Evolutionary conservation across 306 rosid genomes (phyloP).

Genomic region (Dalbergia oliveri): DNA sequence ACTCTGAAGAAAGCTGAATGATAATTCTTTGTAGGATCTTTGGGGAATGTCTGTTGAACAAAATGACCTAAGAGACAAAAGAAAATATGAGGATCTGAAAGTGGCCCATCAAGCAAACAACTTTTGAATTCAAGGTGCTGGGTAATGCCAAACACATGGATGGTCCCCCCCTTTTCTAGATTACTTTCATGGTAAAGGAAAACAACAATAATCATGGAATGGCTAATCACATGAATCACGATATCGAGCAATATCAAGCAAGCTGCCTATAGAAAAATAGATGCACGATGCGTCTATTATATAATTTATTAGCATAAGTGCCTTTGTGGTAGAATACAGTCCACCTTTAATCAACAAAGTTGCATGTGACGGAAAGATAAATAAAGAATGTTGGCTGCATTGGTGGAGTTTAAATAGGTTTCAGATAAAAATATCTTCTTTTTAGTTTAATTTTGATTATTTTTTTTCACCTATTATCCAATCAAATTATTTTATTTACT

Average conservation of each 20-base stretch:
- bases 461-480: too few species aligned
- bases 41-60: conserved; percentile 37
- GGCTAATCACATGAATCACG: conserved; percentile 41
- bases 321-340: neutral
- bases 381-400: neutral
- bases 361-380: neutral
- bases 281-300: conserved; percentile 14
- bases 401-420: neutral
- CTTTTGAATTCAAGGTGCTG: conserved; percentile 40
- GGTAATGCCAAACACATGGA: neutral
- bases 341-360: conserved; percentile 14
- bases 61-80: conserved; percentile 38
- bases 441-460: too few species aligned
- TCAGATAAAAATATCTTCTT: neutral
- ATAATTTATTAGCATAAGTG: neutral
- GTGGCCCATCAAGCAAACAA: conserved; percentile 35
- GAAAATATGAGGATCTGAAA: neutral
- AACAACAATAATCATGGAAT: neutral
- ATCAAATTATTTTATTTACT: too few species aligned
- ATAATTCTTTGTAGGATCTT: conserved; percentile 29
- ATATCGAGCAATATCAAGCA: neutral
- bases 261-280: neutral
- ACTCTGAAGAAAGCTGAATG: conserved; percentile 20
- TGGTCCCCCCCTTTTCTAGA: conserved; percentile 41
- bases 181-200: conserved; percentile 6